phyloP scores from a whole-genome alignment of 805 yeast species.

The Saccharomycopsis capsularis region DNA sequence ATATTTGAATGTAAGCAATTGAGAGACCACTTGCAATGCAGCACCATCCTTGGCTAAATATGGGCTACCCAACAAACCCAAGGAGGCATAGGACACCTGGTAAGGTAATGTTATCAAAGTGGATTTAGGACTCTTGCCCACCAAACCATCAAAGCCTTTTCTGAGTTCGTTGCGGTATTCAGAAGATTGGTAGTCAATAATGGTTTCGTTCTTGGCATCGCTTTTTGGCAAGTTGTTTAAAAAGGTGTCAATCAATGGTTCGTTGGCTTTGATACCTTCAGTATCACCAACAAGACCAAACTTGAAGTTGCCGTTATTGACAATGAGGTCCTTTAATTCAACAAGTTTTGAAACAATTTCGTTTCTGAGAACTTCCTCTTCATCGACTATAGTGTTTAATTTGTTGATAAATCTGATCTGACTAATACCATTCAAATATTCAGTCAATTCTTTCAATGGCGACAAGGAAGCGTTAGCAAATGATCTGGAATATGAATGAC shows the following conservation, averaged over 20 bases:
- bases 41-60: slow-evolving; percentile 76
- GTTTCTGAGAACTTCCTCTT: slow-evolving; percentile 40
- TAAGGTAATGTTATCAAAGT: slow-evolving; percentile 64
- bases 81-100: slow-evolving; percentile 80
- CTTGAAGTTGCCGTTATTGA: slow-evolving; percentile 37
- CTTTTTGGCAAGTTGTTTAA: slow-evolving; percentile 26
- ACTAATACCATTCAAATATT: slow-evolving; percentile 63
- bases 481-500: slow-evolving; percentile 76
- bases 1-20: slow-evolving; percentile 71
- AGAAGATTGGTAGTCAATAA: slow-evolving; percentile 6
- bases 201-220: slow-evolving; percentile 22
- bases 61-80: slow-evolving; percentile 45
- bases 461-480: slow-evolving; percentile 61
- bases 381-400: slow-evolving; percentile 44
- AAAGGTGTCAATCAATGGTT: slow-evolving; percentile 29
- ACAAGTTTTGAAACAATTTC: slow-evolving; percentile 61
- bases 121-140: neutral
- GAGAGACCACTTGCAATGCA: slow-evolving; percentile 73
- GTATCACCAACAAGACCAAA: slow-evolving; percentile 56
- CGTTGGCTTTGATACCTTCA: slow-evolving; percentile 27
- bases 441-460: slow-evolving; percentile 51
- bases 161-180: slow-evolving; percentile 8
- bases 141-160: neutral
- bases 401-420: slow-evolving; percentile 67
- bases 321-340: slow-evolving; percentile 41